These are phyloP conservation scores for Globisporangium ultimum DNA, from an alignment of 352 stramenopile species.

Conservation along the genomic window DNA sequence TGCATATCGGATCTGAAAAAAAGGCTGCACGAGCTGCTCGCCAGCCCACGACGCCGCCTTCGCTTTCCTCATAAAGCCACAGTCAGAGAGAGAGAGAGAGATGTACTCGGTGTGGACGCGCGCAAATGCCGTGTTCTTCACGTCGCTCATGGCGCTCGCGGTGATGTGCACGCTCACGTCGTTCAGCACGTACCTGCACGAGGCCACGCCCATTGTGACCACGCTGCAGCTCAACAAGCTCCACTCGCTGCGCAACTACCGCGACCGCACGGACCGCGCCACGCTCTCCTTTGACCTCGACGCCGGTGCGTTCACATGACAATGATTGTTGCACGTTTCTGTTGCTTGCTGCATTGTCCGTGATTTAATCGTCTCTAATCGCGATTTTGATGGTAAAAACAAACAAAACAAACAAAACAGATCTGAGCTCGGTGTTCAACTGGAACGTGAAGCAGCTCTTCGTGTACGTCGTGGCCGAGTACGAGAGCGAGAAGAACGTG, in stretches of 20 bases:
- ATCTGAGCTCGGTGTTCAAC: constrained; percentile 87
- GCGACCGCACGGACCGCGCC: constrained; percentile 73
- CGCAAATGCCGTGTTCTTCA: constrained; percentile 80
- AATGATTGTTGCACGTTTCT: neutral
- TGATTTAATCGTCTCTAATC: neutral
- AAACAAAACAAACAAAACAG: constrained; percentile 18
- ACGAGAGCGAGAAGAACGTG: constrained; percentile 55
- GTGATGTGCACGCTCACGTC: constrained; percentile 74
- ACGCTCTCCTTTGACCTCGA: constrained; percentile 83
- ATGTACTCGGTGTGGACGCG: constrained; percentile 89
- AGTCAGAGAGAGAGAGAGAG: neutral
- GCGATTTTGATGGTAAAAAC: neutral
- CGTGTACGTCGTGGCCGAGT: constrained; percentile 85
- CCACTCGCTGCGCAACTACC: constrained; percentile 81
- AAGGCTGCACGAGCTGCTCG: too few relatives aligned
- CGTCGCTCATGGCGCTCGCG: constrained; percentile 70
- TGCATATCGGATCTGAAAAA: too few relatives aligned
- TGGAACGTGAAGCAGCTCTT: constrained; percentile 91
- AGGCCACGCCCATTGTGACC: constrained; percentile 48
- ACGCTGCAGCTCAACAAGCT: constrained; percentile 62
- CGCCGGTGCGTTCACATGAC: constrained; percentile 33
- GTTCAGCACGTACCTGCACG: constrained; percentile 69
- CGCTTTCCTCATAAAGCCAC: neutral
- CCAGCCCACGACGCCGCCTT: neutral
- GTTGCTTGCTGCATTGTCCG: neutral